Evolutionary conservation across 257 asterid genomes (phyloP).

Genomic region (Primulina tabacum): DNA sequence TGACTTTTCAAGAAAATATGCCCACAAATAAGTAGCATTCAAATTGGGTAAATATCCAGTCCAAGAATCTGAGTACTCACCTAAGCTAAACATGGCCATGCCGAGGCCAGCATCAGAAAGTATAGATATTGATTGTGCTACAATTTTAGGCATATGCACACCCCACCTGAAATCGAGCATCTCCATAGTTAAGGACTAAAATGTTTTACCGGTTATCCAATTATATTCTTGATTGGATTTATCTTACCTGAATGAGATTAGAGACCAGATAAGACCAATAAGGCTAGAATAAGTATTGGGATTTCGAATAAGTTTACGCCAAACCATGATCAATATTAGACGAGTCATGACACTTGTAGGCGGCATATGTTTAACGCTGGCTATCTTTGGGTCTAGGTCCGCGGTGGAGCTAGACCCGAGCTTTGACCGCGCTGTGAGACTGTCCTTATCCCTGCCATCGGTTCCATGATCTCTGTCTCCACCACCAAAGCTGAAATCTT

Average conservation of each 20-base stretch:
- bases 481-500: slow-evolving; percentile 68
- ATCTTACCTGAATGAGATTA: slow-evolving; percentile 61
- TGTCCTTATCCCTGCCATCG: slow-evolving; percentile 61
- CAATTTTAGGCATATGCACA: slow-evolving; percentile 74
- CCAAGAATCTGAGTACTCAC: slow-evolving; percentile 34
- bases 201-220: not conserved
- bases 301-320: slow-evolving; percentile 97
- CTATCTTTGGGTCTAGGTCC: slow-evolving; percentile 44
- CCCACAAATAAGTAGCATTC: not conserved
- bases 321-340: slow-evolving; percentile 91
- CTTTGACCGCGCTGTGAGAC: slow-evolving; percentile 46
- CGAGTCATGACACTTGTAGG: slow-evolving; percentile 99
- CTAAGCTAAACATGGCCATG: slow-evolving; percentile 98
- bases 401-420: slow-evolving; percentile 51
- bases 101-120: slow-evolving; percentile 97
- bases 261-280: slow-evolving; percentile 85
- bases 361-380: slow-evolving; percentile 76
- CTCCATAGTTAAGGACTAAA: slow-evolving; percentile 7
- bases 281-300: slow-evolving; percentile 98
- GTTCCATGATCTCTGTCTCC: slow-evolving; percentile 54
- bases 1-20: not conserved
- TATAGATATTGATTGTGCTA: slow-evolving; percentile 64
- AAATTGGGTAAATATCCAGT: not conserved
- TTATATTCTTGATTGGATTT: slow-evolving; percentile 2
- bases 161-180: slow-evolving; percentile 58